Evolutionary conservation across 495 filamentous ascomycete genomes (phyloP).

Genomic region (Penicillium malachiteum): DNA sequence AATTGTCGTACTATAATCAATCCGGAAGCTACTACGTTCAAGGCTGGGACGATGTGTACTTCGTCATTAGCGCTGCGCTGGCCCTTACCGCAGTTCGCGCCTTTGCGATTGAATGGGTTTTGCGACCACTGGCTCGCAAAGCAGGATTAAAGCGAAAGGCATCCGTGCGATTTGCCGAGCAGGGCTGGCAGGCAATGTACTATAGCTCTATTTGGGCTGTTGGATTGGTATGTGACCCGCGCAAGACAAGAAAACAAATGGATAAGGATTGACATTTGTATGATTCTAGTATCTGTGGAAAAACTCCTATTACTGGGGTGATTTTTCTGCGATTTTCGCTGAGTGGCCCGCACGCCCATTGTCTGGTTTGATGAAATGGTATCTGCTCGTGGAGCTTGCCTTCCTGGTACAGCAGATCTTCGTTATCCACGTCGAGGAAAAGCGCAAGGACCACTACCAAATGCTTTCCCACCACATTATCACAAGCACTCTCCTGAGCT

Average conservation of each 20-base stretch:
- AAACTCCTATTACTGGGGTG: slow-evolving; percentile 74
- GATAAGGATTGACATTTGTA: not conserved
- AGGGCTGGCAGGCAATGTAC: slow-evolving; percentile 86
- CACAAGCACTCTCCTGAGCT: slow-evolving; percentile 75
- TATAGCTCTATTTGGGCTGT: slow-evolving; percentile 74
- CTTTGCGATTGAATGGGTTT: slow-evolving; percentile 80
- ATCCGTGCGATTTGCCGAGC: slow-evolving; percentile 80
- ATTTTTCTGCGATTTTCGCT: slow-evolving; percentile 76
- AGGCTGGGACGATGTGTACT: slow-evolving; percentile 76
- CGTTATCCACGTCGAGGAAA: slow-evolving; percentile 90
- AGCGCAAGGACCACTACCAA: slow-evolving; percentile 90
- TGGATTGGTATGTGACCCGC: slow-evolving; percentile 68
- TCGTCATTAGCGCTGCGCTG: slow-evolving; percentile 77
- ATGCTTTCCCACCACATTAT: slow-evolving; percentile 96
- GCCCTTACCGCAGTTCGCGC: slow-evolving; percentile 84
- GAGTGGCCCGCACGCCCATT: slow-evolving; percentile 77
- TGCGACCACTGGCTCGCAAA: slow-evolving; percentile 69
- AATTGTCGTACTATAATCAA: slow-evolving; percentile 77
- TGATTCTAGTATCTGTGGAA: slow-evolving; percentile 70
- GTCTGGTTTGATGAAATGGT: slow-evolving; percentile 75
- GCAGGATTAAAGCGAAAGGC: slow-evolving; percentile 73
- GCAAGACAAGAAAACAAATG: not conserved
- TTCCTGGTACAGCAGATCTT: slow-evolving; percentile 96
- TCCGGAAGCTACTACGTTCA: slow-evolving; percentile 64
- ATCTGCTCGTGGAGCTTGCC: slow-evolving; percentile 85